Percentiles rank a stretch among this genome's conserved stretches.
Evolutionary conservation across 2,329 filamentous ascomycete species (phyloP).

Genomic region (Anthostomella pinea): DNA sequence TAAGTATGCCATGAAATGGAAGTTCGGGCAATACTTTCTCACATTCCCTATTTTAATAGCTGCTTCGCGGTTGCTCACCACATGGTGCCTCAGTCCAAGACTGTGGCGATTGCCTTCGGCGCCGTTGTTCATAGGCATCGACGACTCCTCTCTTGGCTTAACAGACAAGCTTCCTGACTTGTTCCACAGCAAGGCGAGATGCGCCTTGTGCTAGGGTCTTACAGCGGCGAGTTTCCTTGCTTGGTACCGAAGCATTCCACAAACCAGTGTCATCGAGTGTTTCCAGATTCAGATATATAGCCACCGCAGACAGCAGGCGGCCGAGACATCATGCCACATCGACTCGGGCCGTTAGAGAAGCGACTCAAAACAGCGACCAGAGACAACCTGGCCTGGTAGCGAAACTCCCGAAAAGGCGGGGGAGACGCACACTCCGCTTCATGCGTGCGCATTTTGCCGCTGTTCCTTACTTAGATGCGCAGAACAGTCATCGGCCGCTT

Average conservation of each 20-base stretch:
- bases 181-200: constrained; percentile 19
- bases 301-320: constrained; percentile 15
- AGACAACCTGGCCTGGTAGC: constrained; percentile 4
- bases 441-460: constrained; percentile 31
- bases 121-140: constrained; percentile 5
- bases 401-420: constrained; percentile 22
- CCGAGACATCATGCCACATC: constrained; percentile 28
- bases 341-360: constrained; percentile 29
- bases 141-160: constrained; percentile 9
- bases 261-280: constrained; percentile 18
- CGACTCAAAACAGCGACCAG: constrained; percentile 18
- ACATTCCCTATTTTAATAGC: no score
- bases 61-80: no score
- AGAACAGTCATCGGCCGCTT: constrained; percentile 20
- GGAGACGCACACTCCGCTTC: constrained; percentile 25
- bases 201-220: constrained; percentile 21
- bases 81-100: no score
- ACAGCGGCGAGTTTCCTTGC: constrained; percentile 19
- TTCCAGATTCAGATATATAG: constrained; percentile 17
- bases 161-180: constrained; percentile 19
- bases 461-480: constrained; percentile 19
- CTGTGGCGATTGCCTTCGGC: constrained; percentile 3
- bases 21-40: no score
- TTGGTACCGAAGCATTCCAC: constrained; percentile 21
- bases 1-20: no score